Evolutionary conservation across 2,329 filamentous ascomycete species (phyloP), one percentile per base, ranked within the genome.

Genomic region (Drechslerella stenobrocha): DNA sequence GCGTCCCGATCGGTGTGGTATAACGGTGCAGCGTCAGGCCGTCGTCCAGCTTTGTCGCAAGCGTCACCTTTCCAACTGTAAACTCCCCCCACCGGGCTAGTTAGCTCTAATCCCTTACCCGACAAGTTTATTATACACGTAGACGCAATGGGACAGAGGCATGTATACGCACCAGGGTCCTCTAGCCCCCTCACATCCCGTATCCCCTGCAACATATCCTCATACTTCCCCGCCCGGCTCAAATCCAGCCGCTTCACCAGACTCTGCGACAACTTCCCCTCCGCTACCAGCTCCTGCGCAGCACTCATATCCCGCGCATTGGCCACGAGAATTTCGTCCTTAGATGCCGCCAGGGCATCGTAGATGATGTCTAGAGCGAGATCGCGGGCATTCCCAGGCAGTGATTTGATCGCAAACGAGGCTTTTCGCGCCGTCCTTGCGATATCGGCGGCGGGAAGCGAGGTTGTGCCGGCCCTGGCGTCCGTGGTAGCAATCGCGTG

Each of bases 141-240:
- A 35, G 28, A 52, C 15, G 9, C n/a, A 32, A 8, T 18, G 6
- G 28, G 18, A 35, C 24, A 20, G 18, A 18, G 5, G 26, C 9
- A 63, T 47, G 45, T 34, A 65, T 57, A 80, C 83, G 74, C 81
- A 93, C 89, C 83, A 71, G 93, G 93, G 78, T 98, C 93, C 48
- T 88, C 83, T 24, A 98, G 81, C 51, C 84, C 82, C 71, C 87
- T 83, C 69, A 98, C 93, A 77, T 96, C 90, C 66, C 95, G 78
- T 69, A 98, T 95, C 23, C 93, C 93, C 79, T 91, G 87, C 71
- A 98, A 81, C 93, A 98, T 97, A 75, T 97, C 93, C 74, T 96
- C 91, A 81, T 87, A 98, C 79, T 97, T 97, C 63, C 92, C 92
- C 75, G 85, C 84, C 76, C 88, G 87, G 48, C 84, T 85, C 48